phyloP scores from a whole-genome alignment of 306 rosid genomes.

The Casuarina cunninghamiana region DNA sequence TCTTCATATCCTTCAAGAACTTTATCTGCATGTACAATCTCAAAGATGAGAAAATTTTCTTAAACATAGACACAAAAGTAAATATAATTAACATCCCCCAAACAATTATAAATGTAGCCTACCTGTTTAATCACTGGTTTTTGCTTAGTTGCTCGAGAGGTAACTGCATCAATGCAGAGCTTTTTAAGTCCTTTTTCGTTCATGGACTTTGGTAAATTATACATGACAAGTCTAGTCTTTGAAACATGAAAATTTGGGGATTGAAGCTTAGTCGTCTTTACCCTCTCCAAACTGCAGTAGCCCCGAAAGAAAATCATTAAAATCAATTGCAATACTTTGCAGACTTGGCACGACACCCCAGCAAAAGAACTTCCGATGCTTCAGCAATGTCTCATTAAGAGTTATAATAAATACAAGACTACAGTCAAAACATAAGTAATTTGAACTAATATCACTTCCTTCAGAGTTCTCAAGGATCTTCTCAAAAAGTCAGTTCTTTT shows the following conservation, averaged over 20 bases:
- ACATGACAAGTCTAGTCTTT: slow-evolving; percentile 70
- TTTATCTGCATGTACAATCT: slow-evolving; percentile 56
- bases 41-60: background rate
- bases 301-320: slow-evolving; percentile 9
- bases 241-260: slow-evolving; percentile 98
- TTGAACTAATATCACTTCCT: background rate
- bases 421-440: background rate
- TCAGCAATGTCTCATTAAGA: background rate
- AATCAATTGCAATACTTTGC: background rate
- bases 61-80: background rate
- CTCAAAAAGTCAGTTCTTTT: background rate
- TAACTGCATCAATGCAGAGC: slow-evolving; percentile 83
- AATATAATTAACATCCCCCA: background rate
- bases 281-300: slow-evolving; percentile 61
- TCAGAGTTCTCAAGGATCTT: background rate
- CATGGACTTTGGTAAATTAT: slow-evolving; percentile 89
- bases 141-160: slow-evolving; percentile 88
- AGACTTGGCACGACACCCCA: background rate
- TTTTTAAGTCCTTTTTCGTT: slow-evolving; percentile 72
- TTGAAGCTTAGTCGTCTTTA: slow-evolving; percentile 75
- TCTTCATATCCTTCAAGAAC: slow-evolving; percentile 73
- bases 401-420: background rate
- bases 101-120: slow-evolving; percentile 28
- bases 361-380: background rate
- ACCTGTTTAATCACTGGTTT: slow-evolving; percentile 87